A percentile compares a stretch with the other conserved stretches of the same genome.
Evolutionary conservation across 2,329 filamentous ascomycete genomes (phyloP).

Genomic region (Leptodontidium sp.): DNA sequence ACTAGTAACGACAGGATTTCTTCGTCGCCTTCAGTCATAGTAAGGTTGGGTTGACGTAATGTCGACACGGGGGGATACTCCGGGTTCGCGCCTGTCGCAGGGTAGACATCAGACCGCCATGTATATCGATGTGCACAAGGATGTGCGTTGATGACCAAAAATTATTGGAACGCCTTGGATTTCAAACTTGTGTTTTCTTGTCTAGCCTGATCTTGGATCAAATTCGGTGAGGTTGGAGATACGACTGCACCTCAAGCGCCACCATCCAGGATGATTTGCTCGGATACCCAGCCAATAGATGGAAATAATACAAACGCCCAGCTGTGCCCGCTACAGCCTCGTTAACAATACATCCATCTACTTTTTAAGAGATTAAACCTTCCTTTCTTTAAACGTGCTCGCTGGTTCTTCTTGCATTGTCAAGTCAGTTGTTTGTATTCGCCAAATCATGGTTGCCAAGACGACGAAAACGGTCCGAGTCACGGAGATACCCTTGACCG

Average conservation of each 20-base stretch:
- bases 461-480: slow-evolving; percentile 2
- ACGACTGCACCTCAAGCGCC: neutral
- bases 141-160: too few species aligned
- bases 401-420: neutral
- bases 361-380: neutral
- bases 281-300: neutral
- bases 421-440: neutral
- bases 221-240: neutral
- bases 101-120: too few species aligned
- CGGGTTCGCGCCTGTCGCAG: too few species aligned
- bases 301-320: neutral
- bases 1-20: too few species aligned
- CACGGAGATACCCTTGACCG: slow-evolving; percentile 1
- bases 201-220: neutral
- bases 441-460: neutral
- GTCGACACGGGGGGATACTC: neutral
- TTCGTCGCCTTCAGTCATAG: neutral
- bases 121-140: too few species aligned
- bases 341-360: too few species aligned
- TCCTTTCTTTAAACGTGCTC: too few species aligned
- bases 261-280: neutral
- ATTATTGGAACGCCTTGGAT: too few species aligned
- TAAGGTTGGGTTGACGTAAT: neutral
- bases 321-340: neutral
- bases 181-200: neutral